phyloP scores from a whole-genome alignment of 768 basidiomycete species.

The Tricholoma saponaceum region DNA sequence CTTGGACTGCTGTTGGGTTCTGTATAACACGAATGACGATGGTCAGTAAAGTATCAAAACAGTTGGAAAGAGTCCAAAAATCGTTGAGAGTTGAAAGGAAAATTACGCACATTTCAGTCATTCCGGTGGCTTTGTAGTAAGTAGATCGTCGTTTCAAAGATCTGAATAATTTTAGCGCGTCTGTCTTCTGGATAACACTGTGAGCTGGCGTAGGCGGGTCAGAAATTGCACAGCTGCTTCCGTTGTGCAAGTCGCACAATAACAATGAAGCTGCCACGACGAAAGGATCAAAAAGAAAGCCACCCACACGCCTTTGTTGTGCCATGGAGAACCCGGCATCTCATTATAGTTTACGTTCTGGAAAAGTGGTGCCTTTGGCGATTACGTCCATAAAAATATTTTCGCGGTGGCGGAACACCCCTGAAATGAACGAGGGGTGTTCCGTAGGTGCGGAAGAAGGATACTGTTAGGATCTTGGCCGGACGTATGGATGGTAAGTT shows the following conservation, averaged over 20 bases:
- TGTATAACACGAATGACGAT: conserved; percentile 5
- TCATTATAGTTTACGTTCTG: conserved; percentile 24
- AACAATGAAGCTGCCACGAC: conserved; percentile 15
- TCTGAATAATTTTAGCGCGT: not conserved
- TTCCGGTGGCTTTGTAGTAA: conserved; percentile 1
- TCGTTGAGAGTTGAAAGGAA: conserved; percentile 4
- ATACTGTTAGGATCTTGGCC: too few relatives aligned
- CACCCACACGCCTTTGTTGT: conserved; percentile 8
- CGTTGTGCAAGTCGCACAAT: conserved; percentile 10
- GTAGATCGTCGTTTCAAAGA: not conserved
- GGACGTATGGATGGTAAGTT: too few relatives aligned
- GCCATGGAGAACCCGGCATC: conserved; percentile 26
- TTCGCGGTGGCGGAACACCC: conserved; percentile 4
- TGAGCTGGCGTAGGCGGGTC: conserved; percentile 8
- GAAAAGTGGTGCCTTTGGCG: conserved; percentile 17
- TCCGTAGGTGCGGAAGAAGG: not conserved
- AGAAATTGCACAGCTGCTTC: conserved; percentile 12
- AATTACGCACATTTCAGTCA: conserved; percentile 14
- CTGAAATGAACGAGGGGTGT: conserved; percentile 1
- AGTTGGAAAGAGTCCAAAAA: conserved; percentile 3
- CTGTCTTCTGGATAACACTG: conserved; percentile 3
- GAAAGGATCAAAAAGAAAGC: conserved; percentile 18
- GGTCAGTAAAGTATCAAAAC: not conserved
- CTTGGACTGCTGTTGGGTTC: conserved; percentile 17
- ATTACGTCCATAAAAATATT: conserved; percentile 13